These are phyloP conservation scores for Mycena capillaripes DNA, from an alignment of 768 basidiomycete genomes.

Conservation along the genomic window DNA sequence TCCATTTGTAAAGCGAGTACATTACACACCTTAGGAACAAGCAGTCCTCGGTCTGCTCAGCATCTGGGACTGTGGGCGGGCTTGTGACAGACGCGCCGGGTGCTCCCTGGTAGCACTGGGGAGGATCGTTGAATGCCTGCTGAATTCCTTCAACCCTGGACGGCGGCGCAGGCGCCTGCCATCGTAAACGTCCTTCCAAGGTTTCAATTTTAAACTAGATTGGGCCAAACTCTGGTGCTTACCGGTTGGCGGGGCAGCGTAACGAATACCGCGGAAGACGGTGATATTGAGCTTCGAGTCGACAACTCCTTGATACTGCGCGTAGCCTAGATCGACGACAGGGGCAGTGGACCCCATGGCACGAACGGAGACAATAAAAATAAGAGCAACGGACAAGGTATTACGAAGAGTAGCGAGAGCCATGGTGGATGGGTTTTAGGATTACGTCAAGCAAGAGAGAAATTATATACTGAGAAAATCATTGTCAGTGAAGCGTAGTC, in stretches of 20 bases:
- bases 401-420: not conserved
- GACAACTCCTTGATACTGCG: conserved; percentile 41
- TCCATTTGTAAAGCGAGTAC: not conserved
- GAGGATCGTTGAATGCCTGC: conserved; percentile 7
- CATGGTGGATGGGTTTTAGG: not conserved
- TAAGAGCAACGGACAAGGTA: not conserved
- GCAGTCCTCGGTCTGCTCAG: conserved; percentile 45
- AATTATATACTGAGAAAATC: no score
- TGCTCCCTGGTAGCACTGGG: conserved; percentile 16
- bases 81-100: not conserved
- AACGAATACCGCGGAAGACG: conserved; percentile 45
- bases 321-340: conserved; percentile 43
- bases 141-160: conserved; percentile 16
- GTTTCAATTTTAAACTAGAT: not conserved
- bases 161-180: conserved; percentile 13
- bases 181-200: conserved; percentile 17
- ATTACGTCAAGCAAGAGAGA: no score
- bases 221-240: not conserved
- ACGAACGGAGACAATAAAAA: not conserved
- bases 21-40: conserved; percentile 46
- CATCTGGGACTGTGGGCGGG: conserved; percentile 19
- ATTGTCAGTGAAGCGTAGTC: no score
- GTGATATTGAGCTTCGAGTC: conserved; percentile 36
- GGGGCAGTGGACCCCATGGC: conserved; percentile 13
- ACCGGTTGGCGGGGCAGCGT: conserved; percentile 51